Percentiles rank a stretch among this genome's conserved stretches.
These are phyloP conservation scores for Colletotrichum sp. DNA, from an alignment of 2,329 filamentous ascomycete species.

Conservation along the genomic window DNA sequence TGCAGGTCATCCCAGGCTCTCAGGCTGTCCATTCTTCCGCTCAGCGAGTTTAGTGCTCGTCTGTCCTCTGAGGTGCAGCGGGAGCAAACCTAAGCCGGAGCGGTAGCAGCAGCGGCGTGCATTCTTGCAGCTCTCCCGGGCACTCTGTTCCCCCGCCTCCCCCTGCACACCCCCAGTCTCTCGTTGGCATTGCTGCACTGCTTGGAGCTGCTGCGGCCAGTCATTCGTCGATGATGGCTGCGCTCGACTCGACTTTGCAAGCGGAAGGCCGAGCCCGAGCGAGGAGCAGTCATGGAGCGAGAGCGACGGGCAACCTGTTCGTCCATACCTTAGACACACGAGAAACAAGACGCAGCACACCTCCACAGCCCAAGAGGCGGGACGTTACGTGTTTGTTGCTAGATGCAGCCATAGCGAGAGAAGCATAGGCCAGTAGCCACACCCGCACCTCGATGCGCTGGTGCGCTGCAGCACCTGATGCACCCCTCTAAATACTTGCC, in stretches of 20 bases:
- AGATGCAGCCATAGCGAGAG: slow-evolving; percentile 7
- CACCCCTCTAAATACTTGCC: slow-evolving; percentile 15
- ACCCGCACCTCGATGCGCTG: background rate
- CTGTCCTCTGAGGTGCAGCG: background rate
- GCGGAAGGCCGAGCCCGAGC: slow-evolving; percentile 3
- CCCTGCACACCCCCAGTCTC: background rate
- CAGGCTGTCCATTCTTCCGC: background rate
- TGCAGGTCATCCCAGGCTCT: slow-evolving; percentile 10
- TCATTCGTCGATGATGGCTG: background rate
- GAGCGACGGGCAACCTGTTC: background rate
- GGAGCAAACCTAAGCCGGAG: background rate
- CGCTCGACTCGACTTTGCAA: background rate
- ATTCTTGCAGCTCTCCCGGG: background rate
- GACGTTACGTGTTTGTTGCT: slow-evolving; percentile 13
- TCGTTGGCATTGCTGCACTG: background rate
- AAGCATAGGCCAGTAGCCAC: slow-evolving; percentile 19
- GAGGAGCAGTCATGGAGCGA: background rate
- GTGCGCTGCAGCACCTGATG: background rate
- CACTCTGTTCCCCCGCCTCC: background rate
- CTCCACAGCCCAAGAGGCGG: background rate
- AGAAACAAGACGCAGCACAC: background rate
- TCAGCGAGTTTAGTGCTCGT: background rate
- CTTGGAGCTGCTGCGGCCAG: slow-evolving; percentile 3
- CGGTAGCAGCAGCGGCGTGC: background rate
- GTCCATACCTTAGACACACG: background rate